Conservation (phyloP, 2,329 filamentous ascomycete genomes). For the Colletotrichum zoysiae region DNA sequence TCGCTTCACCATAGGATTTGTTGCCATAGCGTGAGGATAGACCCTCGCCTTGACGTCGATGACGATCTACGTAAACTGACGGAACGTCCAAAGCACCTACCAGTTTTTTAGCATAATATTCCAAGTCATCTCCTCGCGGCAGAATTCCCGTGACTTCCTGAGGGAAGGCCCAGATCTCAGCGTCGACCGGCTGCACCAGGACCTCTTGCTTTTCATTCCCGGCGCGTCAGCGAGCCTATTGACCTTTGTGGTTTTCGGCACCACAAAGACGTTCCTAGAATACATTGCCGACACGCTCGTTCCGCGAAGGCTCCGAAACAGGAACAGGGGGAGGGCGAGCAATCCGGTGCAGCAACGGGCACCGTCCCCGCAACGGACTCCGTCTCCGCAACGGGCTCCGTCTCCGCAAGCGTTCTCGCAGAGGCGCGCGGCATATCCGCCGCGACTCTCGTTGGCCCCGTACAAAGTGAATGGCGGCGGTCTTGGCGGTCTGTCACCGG, state of each 20-base stretch:
- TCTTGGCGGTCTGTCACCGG: constrained; percentile 13
- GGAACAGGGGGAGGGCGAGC: neutral
- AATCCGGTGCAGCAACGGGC: neutral
- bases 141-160: constrained; percentile 49
- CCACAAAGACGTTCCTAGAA: constrained; percentile 45
- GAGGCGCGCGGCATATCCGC: constrained; percentile 12
- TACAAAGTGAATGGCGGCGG: constrained; percentile 14
- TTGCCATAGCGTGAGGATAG: constrained; percentile 53
- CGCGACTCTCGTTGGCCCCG: constrained; percentile 26
- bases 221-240: constrained; percentile 46
- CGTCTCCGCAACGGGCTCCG: neutral
- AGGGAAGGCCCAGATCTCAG: constrained; percentile 51
- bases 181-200: constrained; percentile 38
- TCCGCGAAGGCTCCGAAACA: constrained; percentile 31
- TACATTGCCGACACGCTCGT: constrained; percentile 43
- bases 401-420: constrained; percentile 8
- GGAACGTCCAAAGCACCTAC: constrained; percentile 48
- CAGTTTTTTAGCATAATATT: constrained; percentile 55
- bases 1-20: constrained; percentile 59
- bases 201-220: constrained; percentile 46
- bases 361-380: neutral
- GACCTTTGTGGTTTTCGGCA: constrained; percentile 46
- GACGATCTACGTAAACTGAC: neutral
- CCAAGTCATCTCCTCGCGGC: constrained; percentile 50
- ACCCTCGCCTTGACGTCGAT: neutral